A percentile compares a stretch with the other conserved stretches of the same genome.
Conservation (phyloP, 306 rosid genomes). For the Biancaea sappan region DNA sequence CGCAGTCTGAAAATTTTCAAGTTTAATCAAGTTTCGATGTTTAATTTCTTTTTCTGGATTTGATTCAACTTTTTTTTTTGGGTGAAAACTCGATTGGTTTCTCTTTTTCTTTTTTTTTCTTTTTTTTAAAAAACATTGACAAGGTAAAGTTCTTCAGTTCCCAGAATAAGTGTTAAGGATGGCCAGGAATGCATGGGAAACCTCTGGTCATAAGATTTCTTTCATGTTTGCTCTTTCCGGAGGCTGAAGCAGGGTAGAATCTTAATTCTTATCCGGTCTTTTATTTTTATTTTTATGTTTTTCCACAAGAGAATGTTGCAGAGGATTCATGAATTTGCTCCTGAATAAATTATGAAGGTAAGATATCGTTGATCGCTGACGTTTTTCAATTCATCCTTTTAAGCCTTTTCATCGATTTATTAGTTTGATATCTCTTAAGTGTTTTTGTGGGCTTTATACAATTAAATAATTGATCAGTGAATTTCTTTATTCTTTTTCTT, state of each 20-base stretch:
- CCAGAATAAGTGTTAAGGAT: conserved; percentile 31
- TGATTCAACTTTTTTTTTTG: neutral
- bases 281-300: neutral
- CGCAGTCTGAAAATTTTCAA: neutral
- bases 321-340: neutral
- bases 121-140: neutral
- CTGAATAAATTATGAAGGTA: neutral
- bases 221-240: conserved; percentile 31
- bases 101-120: neutral
- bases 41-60: neutral
- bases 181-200: conserved; percentile 24
- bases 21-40: neutral
- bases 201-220: conserved; percentile 28
- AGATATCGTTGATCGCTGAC: neutral
- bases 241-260: conserved; percentile 49
- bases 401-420: neutral
- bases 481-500: neutral
- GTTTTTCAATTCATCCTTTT: neutral
- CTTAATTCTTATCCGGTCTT: conserved; percentile 35
- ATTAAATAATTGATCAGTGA: neutral
- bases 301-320: neutral
- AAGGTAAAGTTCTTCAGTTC: conserved; percentile 1
- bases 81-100: neutral
- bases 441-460: neutral
- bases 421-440: neutral